Base-by-base conservation (phyloP, 345 rosid species). In the Populus pruinosa region DNA sequence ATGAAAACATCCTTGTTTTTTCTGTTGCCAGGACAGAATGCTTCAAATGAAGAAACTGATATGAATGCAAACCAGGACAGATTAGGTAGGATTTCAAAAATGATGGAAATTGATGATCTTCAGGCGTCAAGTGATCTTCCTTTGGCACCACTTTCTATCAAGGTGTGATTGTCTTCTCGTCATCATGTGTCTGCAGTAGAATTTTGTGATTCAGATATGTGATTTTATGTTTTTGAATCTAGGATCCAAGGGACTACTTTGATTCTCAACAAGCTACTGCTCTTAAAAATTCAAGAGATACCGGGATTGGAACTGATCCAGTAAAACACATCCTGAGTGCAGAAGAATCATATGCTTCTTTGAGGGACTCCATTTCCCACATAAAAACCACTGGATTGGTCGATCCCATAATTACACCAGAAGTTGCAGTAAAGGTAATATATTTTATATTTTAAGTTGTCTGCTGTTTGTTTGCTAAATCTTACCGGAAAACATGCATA, bases 171-270 rank as follows among this genome's bases (percentile, higher is more conserved):
- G 13, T 2, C 27, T 73, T 72, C 65, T 77, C 23, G 41, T 29
- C 43, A 44, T 73, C 50, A 25, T 66, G 35, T 83, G 71, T 73
- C n/a, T 77, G 63, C 69, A 5, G 77, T 79, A 35, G 59, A 64
- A 5, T 20, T 67, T 81, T 73, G 59, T 68, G 31, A 72, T 36
- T 71, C 53, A 64, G 27, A 35, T 33, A 31, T 38, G 41, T 78
- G 44, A 72, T n/a, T 27, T 71, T 72, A 43, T 49, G 12, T 73
- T 77, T 73, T 80, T 50, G 35, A 81, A 83, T 83, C 79, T 85
- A 93, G 99, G 96, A 95, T 84, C 96, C 97, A 50, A 90, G 99
- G 73, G 99, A 95, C 70, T 95, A 95, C 86, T 95, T 95, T 80
- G 98, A 95, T 87, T 91, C 96, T 73, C 99, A 93, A 86, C 99